phyloP scores from a whole-genome alignment of 371 early-diverging fungal species.

The Saksenaea vasiformis region DNA sequence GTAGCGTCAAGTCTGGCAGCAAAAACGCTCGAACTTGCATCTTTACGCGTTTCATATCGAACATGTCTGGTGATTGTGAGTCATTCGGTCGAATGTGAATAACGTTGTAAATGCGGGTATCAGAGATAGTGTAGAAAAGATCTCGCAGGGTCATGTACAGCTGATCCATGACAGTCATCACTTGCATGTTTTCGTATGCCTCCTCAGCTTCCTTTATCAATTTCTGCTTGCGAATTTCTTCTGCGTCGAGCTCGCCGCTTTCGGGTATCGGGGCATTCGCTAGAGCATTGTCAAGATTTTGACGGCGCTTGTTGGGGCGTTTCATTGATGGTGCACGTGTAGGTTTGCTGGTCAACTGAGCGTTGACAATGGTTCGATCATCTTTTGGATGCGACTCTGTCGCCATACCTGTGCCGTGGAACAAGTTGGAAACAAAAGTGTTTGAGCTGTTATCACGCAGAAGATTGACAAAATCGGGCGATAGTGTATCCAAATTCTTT shows the following conservation, averaged over 20 bases:
- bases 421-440: constrained; percentile 80
- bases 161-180: constrained; percentile 70
- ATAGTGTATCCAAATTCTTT: constrained; percentile 72
- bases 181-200: constrained; percentile 50
- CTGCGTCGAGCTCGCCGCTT: constrained; percentile 17
- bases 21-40: constrained; percentile 68
- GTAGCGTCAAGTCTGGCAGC: constrained; percentile 63
- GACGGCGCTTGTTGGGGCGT: constrained; percentile 40
- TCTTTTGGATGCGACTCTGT: constrained; percentile 84
- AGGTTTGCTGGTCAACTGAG: constrained; percentile 64
- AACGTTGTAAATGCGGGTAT: constrained; percentile 87
- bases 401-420: constrained; percentile 78
- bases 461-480: constrained; percentile 83
- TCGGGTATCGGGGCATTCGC: constrained; percentile 15
- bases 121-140: constrained; percentile 67
- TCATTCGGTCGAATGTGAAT: constrained; percentile 83
- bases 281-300: constrained; percentile 6
- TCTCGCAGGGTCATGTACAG: constrained; percentile 69
- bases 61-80: constrained; percentile 56
- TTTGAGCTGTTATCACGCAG: constrained; percentile 72
- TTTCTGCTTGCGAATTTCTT: constrained; percentile 33
- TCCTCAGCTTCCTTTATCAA: constrained; percentile 49
- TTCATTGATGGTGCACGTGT: constrained; percentile 74
- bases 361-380: constrained; percentile 51
- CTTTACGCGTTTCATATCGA: constrained; percentile 58